Percentiles rank a stretch among this genome's conserved stretches.
Evolutionary conservation across 345 rosid species (phyloP).

Genomic region (Camelina neglecta): DNA sequence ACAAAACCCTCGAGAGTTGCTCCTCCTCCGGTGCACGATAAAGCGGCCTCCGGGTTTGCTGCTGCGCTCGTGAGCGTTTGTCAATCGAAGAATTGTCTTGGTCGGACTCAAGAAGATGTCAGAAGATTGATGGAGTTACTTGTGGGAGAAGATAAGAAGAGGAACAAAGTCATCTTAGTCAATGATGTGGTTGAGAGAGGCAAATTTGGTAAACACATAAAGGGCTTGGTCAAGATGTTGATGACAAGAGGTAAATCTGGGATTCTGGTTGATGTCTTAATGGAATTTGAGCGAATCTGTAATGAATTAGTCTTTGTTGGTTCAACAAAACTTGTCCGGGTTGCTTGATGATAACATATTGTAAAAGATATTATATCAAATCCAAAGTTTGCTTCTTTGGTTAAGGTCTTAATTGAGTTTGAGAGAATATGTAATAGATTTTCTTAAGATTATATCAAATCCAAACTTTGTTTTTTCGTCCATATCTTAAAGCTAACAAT

Average conservation of each 20-base stretch:
- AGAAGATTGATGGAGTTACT: constrained; percentile 49
- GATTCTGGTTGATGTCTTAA: constrained; percentile 57
- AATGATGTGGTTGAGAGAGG: constrained; percentile 48
- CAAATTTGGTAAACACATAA: constrained; percentile 51
- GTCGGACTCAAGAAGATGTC: constrained; percentile 53
- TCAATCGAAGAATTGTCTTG: constrained; percentile 54
- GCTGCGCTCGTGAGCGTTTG: constrained; percentile 73
- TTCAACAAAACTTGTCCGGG: constrained; percentile 44
- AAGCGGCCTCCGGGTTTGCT: constrained; percentile 70
- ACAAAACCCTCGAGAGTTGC: constrained; percentile 24
- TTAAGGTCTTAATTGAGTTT: constrained; percentile 46
- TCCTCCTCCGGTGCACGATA: constrained; percentile 45
- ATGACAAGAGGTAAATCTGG: constrained; percentile 52
- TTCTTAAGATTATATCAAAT: constrained; percentile 1
- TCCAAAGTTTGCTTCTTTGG: constrained; percentile 25
- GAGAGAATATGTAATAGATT: constrained; percentile 55
- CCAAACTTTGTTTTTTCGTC: constrained; percentile 6
- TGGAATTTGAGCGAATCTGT: constrained; percentile 68
- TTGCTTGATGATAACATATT: constrained; percentile 39
- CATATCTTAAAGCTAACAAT: too few species aligned
- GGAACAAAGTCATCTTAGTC: constrained; percentile 40
- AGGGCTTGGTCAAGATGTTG: constrained; percentile 62
- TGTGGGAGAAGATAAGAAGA: constrained; percentile 51
- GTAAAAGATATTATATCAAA: constrained; percentile 1
- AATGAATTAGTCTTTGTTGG: constrained; percentile 47